phyloP scores from a whole-genome alignment of 148 eudicot genomes.

The Dianthus caryophyllus region DNA sequence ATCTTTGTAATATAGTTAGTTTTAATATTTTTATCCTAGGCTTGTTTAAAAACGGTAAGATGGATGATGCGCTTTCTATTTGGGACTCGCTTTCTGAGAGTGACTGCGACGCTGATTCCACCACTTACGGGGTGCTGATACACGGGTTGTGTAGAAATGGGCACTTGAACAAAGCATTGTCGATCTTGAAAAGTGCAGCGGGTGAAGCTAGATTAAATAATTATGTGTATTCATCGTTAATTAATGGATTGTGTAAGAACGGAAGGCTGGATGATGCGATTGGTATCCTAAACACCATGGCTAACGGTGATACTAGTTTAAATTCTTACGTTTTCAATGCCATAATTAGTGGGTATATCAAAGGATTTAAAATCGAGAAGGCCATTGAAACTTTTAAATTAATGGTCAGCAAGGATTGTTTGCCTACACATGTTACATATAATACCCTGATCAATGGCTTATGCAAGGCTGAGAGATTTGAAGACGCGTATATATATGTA shows the following conservation, averaged over 20 bases:
- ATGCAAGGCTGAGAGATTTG: constrained; percentile 58
- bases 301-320: constrained; percentile 37
- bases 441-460: constrained; percentile 70
- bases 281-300: constrained; percentile 40
- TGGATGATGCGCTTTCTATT: constrained; percentile 52
- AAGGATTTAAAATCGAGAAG: constrained; percentile 46
- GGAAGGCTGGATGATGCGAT: constrained; percentile 56
- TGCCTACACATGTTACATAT: constrained; percentile 59
- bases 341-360: constrained; percentile 57
- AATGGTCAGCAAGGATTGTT: constrained; percentile 46
- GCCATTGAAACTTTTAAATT: constrained; percentile 44
- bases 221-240: constrained; percentile 61
- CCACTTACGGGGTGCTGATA: constrained; percentile 54
- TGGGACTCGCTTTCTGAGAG: constrained; percentile 52
- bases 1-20: constrained; percentile 40
- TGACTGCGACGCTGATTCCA: constrained; percentile 44
- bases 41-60: constrained; percentile 51
- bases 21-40: constrained; percentile 66
- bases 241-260: constrained; percentile 56
- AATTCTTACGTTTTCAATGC: constrained; percentile 62
- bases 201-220: constrained; percentile 33
- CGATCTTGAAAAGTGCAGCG: constrained; percentile 43
- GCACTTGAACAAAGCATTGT: constrained; percentile 51
- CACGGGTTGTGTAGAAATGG: constrained; percentile 70
- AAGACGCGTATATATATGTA: constrained; percentile 60